These are phyloP conservation scores for Amylocarpus encephaloides DNA, from an alignment of 2,329 filamentous ascomycete genomes.

Conservation along the genomic window DNA sequence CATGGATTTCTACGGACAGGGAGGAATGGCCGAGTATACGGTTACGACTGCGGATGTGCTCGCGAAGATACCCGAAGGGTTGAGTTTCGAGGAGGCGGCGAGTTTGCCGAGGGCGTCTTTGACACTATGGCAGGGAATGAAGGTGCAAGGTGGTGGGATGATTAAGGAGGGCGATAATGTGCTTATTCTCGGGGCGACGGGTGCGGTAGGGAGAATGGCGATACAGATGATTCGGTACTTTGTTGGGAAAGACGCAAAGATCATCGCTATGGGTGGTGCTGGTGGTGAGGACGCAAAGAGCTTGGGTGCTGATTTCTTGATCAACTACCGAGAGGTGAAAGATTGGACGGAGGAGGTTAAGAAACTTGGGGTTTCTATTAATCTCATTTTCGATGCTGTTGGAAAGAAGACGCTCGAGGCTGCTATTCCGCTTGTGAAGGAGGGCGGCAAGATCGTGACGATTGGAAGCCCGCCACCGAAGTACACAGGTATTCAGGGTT, in stretches of 20 bases:
- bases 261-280: constrained; percentile 11
- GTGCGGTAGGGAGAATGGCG: constrained; percentile 14
- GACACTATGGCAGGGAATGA: constrained; percentile 9
- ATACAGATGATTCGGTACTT: constrained; percentile 7
- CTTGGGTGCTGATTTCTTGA: constrained; percentile 7
- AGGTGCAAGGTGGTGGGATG: not conserved
- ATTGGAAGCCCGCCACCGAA: constrained; percentile 11
- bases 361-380: not conserved
- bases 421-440: not conserved
- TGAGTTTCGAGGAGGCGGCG: constrained; percentile 10
- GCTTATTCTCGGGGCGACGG: constrained; percentile 10
- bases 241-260: constrained; percentile 4
- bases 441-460: constrained; percentile 10
- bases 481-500: constrained; percentile 7
- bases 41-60: constrained; percentile 5
- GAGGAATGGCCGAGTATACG: constrained; percentile 12
- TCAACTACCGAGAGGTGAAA: constrained; percentile 10
- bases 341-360: constrained; percentile 9
- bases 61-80: constrained; percentile 2
- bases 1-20: constrained; percentile 5
- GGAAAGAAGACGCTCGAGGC: constrained; percentile 10
- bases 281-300: constrained; percentile 8
- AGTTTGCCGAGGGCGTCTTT: constrained; percentile 11
- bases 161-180: constrained; percentile 5
- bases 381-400: constrained; percentile 11